Conservation (phyloP, 1,284 basidiomycete species). For the Ceratobasidium sp. region DNA sequence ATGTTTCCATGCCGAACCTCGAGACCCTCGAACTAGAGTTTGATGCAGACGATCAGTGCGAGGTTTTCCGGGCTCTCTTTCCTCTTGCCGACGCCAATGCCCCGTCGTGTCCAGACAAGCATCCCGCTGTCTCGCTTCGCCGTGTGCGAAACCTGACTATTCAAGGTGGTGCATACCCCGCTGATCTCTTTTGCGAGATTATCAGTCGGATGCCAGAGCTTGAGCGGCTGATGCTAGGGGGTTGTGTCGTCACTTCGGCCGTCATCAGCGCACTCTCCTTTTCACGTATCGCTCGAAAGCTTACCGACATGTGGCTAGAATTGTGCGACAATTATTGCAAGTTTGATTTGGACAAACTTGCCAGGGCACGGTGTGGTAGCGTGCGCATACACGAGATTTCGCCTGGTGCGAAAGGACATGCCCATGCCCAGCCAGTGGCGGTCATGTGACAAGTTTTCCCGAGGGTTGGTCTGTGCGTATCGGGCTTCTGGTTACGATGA, state of each 20-base stretch:
- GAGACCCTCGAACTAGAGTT: conserved; percentile 35
- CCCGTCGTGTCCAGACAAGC: background rate
- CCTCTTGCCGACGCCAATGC: background rate
- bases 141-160: conserved; percentile 31
- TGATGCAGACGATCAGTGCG: conserved; percentile 29
- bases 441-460: conserved; percentile 22
- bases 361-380: conserved; percentile 16
- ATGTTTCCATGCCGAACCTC: conserved; percentile 24
- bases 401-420: background rate
- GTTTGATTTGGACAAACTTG: conserved; percentile 20
- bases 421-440: background rate
- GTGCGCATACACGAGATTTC: conserved; percentile 27
- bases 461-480: conserved; percentile 29
- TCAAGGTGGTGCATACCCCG: conserved; percentile 32
- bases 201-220: conserved; percentile 33
- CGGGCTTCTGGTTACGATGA: background rate
- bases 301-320: conserved; percentile 36
- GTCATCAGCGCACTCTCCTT: conserved; percentile 21
- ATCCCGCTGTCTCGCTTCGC: conserved; percentile 7
- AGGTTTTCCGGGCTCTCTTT: conserved; percentile 32
- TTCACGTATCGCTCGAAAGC: conserved; percentile 21
- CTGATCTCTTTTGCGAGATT: conserved; percentile 33
- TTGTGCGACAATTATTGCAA: conserved; percentile 30
- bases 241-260: conserved; percentile 17
- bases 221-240: conserved; percentile 33